A percentile compares a stretch with the other conserved stretches of the same genome.
These are phyloP conservation scores for Fraxinus americana DNA, from an alignment of 257 asterid genomes.

Conservation along the genomic window DNA sequence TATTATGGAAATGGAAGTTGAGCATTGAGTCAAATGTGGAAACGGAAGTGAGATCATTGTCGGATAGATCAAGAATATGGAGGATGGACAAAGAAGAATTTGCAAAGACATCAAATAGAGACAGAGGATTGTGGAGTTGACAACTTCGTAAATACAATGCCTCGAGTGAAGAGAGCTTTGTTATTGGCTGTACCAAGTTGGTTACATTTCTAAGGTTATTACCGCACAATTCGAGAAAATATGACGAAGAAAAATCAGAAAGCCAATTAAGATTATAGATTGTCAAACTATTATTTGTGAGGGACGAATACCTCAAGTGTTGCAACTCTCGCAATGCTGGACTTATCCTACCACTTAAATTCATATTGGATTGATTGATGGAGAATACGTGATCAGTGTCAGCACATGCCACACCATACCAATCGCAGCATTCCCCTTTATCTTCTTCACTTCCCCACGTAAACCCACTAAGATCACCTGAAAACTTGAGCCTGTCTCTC, in stretches of 20 bases:
- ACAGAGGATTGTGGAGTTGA: background rate
- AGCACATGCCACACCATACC: too few species aligned
- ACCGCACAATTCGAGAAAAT: background rate
- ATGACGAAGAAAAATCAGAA: constrained; percentile 19
- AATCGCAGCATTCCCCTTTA: too few species aligned
- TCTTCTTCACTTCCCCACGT: too few species aligned
- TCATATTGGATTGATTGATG: too few species aligned
- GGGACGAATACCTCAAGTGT: too few species aligned
- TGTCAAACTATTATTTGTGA: background rate
- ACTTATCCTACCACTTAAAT: too few species aligned
- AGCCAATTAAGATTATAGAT: constrained; percentile 24
- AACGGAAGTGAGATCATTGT: constrained; percentile 1
- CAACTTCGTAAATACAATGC: background rate
- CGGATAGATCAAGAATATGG: constrained; percentile 3
- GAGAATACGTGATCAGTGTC: too few species aligned
- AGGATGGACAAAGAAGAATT: constrained; percentile 13
- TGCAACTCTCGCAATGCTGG: too few species aligned
- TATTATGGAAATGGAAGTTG: background rate
- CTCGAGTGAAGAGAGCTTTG: constrained; percentile 15
- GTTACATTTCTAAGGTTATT: background rate
- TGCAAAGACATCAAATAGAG: background rate
- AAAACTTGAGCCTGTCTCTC: too few species aligned
- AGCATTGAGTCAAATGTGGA: constrained; percentile 24
- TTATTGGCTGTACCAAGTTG: constrained; percentile 15
- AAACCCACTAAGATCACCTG: too few species aligned